These are phyloP conservation scores for Oryza glaberrima DNA, from an alignment of 176 grass and related monocot genomes.

Conservation along the genomic window DNA sequence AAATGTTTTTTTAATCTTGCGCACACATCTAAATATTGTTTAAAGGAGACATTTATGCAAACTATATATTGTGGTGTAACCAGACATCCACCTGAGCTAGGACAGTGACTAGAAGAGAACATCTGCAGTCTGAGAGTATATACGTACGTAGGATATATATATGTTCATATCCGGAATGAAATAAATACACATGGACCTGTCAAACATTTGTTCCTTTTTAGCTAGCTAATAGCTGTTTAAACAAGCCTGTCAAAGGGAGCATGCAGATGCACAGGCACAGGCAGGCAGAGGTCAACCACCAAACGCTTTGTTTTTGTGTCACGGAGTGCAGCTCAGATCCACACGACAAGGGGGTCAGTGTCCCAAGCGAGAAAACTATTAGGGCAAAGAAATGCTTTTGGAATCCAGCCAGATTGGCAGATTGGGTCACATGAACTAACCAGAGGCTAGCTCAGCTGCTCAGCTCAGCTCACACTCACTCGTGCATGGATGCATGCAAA, in stretches of 20 bases:
- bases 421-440: constrained; percentile 57
- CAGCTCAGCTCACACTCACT: constrained; percentile 19
- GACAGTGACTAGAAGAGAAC: background rate
- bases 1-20: too few species aligned
- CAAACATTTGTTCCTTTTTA: constrained; percentile 36
- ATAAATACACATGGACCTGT: constrained; percentile 38
- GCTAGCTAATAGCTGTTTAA: constrained; percentile 32
- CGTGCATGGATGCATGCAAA: constrained; percentile 40
- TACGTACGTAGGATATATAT: background rate
- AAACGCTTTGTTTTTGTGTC: constrained; percentile 55
- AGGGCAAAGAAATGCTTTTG: constrained; percentile 48
- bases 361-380: constrained; percentile 35
- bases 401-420: constrained; percentile 62
- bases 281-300: constrained; percentile 58
- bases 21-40: too few species aligned
- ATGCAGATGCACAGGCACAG: constrained; percentile 18
- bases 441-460: constrained; percentile 6
- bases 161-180: constrained; percentile 12
- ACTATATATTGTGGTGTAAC: too few species aligned
- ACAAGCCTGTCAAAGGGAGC: constrained; percentile 40
- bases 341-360: constrained; percentile 62
- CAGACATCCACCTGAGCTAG: background rate
- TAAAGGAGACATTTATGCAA: too few species aligned
- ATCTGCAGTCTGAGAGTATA: background rate
- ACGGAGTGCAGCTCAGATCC: constrained; percentile 68